Evolutionary conservation across 2,329 filamentous ascomycete genomes (phyloP), one percentile per base, ranked within the genome.

Genomic region (Ceratocystis diversiconidia): DNA sequence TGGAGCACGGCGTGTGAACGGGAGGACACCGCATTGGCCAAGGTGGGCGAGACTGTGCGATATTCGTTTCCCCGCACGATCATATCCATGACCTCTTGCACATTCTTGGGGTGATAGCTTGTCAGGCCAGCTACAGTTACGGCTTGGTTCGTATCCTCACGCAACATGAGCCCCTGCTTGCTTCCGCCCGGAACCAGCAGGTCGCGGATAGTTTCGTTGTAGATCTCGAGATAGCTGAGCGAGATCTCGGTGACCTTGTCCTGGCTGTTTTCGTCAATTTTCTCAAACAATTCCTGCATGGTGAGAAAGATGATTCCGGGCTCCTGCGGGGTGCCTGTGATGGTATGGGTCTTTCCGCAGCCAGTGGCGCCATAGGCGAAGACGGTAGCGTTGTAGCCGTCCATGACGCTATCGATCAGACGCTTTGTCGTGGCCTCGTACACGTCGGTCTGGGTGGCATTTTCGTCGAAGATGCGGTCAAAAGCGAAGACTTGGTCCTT

Each of bases 401-500:
- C 92, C 67, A 99, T 80, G 17, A 99, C 92, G 73, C 88, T 96
- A 74, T 97, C 92, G 68, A 99, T 83, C n/a, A 99, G 82, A 65
- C 79, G 84, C 74, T 87, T 89, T 1, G 92, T 96, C 0, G 94
- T 97, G 15, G 89, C 83, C 75, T 97, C 94, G 79, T 97, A 99
- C 0, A 99, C 90, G 72, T 99, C 94, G 67, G 84, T 87, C 72
- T 99, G 94, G 5, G 87, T 86, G 19, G 89, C 89, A 73, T 92
- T 96, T 67, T 97, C 92, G 80, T 99, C 94, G 75, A 99, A 97
- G 69, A 99, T 89, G 66, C 89, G 83, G 76, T 99, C 94, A 77
- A 99, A 99, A 63, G 88, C 92, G 71, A 99, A 99, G 3, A 94
- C 94, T 75, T 96, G 92, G 74, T 99, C 95, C 74, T 99, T 99